These are phyloP conservation scores for Gnomoniopsis smithogilvyi DNA, from an alignment of 2,329 filamentous ascomycete genomes.

Conservation along the genomic window DNA sequence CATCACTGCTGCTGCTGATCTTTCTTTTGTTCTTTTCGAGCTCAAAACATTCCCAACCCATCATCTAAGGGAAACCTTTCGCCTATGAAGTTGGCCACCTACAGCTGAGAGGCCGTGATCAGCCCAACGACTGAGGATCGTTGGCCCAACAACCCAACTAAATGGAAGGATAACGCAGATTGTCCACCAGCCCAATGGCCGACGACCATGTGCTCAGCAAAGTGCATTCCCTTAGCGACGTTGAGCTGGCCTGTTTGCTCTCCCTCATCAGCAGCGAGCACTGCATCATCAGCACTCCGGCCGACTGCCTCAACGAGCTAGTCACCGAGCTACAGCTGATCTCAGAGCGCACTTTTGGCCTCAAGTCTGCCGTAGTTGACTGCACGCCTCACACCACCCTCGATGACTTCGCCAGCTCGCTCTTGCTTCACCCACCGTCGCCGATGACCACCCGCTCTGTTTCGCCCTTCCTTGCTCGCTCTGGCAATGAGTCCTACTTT, in stretches of 20 bases:
- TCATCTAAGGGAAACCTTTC: too few relatives aligned
- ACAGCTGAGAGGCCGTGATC: background rate
- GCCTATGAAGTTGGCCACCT: background rate
- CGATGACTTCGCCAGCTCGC: conserved; percentile 73
- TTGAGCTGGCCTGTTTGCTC: conserved; percentile 82
- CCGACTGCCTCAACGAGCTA: conserved; percentile 61
- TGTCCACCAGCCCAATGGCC: conserved; percentile 47
- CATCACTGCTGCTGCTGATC: too few relatives aligned
- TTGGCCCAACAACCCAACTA: background rate
- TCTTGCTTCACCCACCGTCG: conserved; percentile 53
- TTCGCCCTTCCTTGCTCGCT: conserved; percentile 18
- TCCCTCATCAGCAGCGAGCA: conserved; percentile 81
- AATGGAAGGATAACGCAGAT: conserved; percentile 1
- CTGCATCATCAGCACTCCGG: conserved; percentile 77
- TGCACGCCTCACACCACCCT: conserved; percentile 72
- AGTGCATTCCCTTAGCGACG: conserved; percentile 76
- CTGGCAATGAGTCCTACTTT: conserved; percentile 24
- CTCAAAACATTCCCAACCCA: too few relatives aligned
- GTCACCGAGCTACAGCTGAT: conserved; percentile 71
- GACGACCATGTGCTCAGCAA: conserved; percentile 61
- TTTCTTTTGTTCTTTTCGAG: too few relatives aligned
- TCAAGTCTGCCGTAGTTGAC: conserved; percentile 66
- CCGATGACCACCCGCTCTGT: conserved; percentile 23
- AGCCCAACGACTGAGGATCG: background rate
- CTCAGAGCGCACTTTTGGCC: conserved; percentile 66